These are phyloP conservation scores for Xylaria sp. DNA, from an alignment of 2,329 filamentous ascomycete species.

Conservation along the genomic window DNA sequence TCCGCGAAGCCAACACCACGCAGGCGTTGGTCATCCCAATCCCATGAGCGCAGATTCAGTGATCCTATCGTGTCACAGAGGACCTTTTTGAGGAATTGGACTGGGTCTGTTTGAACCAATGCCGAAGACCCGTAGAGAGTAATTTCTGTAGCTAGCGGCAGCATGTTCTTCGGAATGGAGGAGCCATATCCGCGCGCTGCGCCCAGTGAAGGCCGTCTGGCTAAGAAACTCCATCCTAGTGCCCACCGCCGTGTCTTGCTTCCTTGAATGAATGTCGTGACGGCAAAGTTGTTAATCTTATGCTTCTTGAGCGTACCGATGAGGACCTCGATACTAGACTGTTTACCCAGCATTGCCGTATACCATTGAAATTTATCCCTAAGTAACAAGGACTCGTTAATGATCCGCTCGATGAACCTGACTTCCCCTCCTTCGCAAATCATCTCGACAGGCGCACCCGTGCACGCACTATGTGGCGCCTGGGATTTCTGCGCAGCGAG, in stretches of 20 bases:
- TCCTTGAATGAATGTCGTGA: conserved; percentile 82
- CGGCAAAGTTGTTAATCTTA: conserved; percentile 79
- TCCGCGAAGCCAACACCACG: conserved; percentile 71
- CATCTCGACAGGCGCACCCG: conserved; percentile 87
- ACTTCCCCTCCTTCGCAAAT: conserved; percentile 82
- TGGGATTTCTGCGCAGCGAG: conserved; percentile 74
- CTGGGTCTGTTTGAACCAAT: conserved; percentile 6
- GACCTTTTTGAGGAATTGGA: conserved; percentile 48
- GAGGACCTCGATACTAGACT: conserved; percentile 72
- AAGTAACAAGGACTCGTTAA: conserved; percentile 74
- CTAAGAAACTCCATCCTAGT: conserved; percentile 85
- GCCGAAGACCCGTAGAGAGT: conserved; percentile 55
- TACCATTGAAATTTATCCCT: conserved; percentile 81
- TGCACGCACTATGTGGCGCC: conserved; percentile 77
- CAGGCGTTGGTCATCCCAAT: conserved; percentile 65
- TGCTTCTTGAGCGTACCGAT: conserved; percentile 68
- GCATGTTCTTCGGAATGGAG: conserved; percentile 54
- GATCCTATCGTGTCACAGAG: conserved; percentile 59
- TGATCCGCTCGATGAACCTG: conserved; percentile 76
- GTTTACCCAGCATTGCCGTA: conserved; percentile 88
- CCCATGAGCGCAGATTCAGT: conserved; percentile 71
- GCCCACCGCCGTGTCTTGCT: conserved; percentile 86
- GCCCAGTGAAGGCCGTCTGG: conserved; percentile 68
- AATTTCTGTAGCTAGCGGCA: conserved; percentile 58
- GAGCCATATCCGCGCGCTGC: conserved; percentile 57